Evolutionary conservation across 352 stramenopile species (phyloP), one percentile per base, ranked within the genome.

Genomic region (Vaucheria bursata): DNA sequence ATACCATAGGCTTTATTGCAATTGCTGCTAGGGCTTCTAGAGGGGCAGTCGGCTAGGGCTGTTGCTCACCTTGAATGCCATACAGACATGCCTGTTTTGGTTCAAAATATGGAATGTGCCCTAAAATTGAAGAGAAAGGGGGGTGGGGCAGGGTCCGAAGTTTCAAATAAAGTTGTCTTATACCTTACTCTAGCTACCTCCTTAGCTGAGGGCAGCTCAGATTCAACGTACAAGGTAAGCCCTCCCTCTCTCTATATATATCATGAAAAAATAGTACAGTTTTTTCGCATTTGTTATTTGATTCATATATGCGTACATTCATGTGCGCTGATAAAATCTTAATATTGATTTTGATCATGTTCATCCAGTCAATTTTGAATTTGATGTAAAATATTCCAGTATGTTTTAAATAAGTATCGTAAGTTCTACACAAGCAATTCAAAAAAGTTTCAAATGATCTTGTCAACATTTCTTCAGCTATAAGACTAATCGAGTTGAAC

Each of bases 91-190:
- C 25, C 1, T 36, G 71, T 71, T 29, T 35, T 79, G 1, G 3
- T 79, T 2, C 75, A 79, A 35, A 79, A 79, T 52, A 76, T 79
- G 7, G 36, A 71, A 34, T 74, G 32, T 25, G 45, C 45, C 12
- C 45, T 59, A 25, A 12, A 25, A 59, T 25, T 59, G 45, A 12
- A 25, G 45, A 12, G 45, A 25, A 12, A 25, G 32, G 3, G 72
- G 65, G 2, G 29, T 33, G 45, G 49, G 38, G 50, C n/a, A 65
- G 4, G 1, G 59, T 78, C n/a, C 59, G 50, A 53, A 29, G 53
- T 3, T 33, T 76, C 31, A 49, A 71, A 36, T 36, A 69, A 71
- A 67, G 64, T n/a, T 1, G 6, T 53, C 3, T 5, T 75, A 2
- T 59, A 53, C 18, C 1, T 6, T 8, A 53, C 33, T 29, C 31